phyloP scores from a whole-genome alignment of 768 basidiomycete genomes.

The Suillus cothurnatus region DNA sequence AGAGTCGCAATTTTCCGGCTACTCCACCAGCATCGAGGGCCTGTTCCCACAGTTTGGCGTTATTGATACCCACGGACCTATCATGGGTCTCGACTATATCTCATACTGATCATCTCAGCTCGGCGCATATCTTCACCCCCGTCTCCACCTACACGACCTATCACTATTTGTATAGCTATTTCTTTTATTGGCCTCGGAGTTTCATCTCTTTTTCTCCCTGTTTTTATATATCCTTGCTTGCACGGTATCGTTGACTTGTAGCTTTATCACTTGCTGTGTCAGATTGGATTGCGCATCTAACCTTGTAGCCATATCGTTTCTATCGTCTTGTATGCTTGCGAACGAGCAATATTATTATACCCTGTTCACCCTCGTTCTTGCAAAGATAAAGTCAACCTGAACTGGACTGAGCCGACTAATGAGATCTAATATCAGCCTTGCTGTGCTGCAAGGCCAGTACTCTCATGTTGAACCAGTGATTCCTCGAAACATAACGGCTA shows the following conservation, averaged over 20 bases:
- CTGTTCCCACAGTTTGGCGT: slow-evolving; percentile 3
- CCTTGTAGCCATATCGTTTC: slow-evolving; percentile 2
- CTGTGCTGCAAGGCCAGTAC: not conserved
- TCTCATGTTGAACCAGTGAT: not conserved
- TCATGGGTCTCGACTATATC: slow-evolving; percentile 9
- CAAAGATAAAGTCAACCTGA: not conserved
- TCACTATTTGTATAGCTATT: slow-evolving; percentile 11
- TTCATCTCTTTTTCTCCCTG: not conserved
- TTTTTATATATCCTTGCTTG: slow-evolving; percentile 6
- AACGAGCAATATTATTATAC: slow-evolving; percentile 5
- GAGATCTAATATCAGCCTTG: not conserved
- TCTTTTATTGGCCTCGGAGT: not conserved
- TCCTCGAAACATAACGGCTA: not conserved
- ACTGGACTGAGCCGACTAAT: not conserved
- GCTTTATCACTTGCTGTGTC: slow-evolving; percentile 2
- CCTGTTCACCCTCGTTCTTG: not conserved
- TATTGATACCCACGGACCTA: slow-evolving; percentile 1
- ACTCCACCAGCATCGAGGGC: slow-evolving; percentile 8
- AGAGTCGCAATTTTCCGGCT: slow-evolving; percentile 6
- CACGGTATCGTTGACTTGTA: slow-evolving; percentile 7
- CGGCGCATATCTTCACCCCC: not conserved
- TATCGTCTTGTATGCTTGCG: not conserved
- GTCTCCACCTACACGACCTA: not conserved
- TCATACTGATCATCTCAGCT: not conserved
- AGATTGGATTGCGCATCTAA: not conserved